phyloP scores from a whole-genome alignment of 2,329 filamentous ascomycete genomes.

The Aureobasidium leucospermi region DNA sequence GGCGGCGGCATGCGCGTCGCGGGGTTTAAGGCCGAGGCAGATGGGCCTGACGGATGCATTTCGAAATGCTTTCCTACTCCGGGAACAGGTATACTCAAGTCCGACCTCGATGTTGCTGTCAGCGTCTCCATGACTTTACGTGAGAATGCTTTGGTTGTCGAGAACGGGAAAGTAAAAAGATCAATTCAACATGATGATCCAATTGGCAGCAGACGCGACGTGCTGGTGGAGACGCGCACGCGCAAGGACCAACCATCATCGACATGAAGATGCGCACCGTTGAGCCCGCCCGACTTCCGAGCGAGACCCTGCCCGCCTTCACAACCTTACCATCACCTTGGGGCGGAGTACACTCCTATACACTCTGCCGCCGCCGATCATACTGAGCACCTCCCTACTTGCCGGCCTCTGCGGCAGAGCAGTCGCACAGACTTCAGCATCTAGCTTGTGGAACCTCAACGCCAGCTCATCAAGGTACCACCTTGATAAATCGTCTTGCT shows the following conservation, averaged over 20 bases:
- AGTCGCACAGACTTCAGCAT: too few relatives aligned
- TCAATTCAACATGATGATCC: constrained; percentile 1
- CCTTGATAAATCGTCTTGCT: background rate
- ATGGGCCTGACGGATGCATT: constrained; percentile 4
- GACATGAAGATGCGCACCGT: background rate
- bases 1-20: constrained; percentile 10
- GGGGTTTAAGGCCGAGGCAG: background rate
- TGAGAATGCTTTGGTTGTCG: background rate
- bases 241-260: background rate
- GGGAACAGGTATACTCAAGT: background rate
- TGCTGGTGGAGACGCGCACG: constrained; percentile 4
- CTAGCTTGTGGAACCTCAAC: background rate
- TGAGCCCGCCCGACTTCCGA: constrained; percentile 3
- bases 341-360: background rate
- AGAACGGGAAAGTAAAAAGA: background rate
- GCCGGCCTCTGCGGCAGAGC: too few relatives aligned
- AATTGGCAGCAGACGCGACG: too few relatives aligned
- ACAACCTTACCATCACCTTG: background rate
- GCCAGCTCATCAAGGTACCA: background rate
- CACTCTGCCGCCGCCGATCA: too few relatives aligned
- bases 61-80: constrained; percentile 6
- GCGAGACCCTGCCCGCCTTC: background rate
- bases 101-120: background rate
- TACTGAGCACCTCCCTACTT: too few relatives aligned
- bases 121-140: constrained; percentile 9